phyloP scores from a whole-genome alignment of 805 yeast species.

The Nakazawaea pomicola region DNA sequence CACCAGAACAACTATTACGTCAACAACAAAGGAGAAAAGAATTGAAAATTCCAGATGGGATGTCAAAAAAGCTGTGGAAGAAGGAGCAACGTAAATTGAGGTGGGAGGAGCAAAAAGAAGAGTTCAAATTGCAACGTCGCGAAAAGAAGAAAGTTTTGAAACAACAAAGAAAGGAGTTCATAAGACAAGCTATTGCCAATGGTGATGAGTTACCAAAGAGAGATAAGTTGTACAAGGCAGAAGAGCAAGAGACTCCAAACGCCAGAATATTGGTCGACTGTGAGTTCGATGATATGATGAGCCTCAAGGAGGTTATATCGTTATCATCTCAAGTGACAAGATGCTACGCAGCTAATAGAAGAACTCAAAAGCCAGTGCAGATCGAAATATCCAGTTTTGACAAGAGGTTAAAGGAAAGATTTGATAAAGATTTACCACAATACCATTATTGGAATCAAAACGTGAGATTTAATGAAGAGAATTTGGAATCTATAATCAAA shows the following conservation, averaged over 20 bases:
- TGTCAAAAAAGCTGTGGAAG: constrained; percentile 86
- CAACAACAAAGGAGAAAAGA: constrained; percentile 6
- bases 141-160: constrained; percentile 46
- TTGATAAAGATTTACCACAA: constrained; percentile 56
- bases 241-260: constrained; percentile 43
- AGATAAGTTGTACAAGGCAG: constrained; percentile 29
- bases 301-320: constrained; percentile 62
- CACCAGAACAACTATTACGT: neutral
- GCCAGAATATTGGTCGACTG: constrained; percentile 75
- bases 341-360: constrained; percentile 73
- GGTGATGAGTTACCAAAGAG: constrained; percentile 32
- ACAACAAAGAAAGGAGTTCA: constrained; percentile 23
- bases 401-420: constrained; percentile 60
- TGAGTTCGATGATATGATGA: constrained; percentile 87
- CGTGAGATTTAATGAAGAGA: constrained; percentile 43
- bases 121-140: constrained; percentile 46
- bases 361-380: constrained; percentile 50
- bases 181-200: constrained; percentile 30
- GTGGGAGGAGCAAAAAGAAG: constrained; percentile 64
- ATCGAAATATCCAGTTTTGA: constrained; percentile 62
- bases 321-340: constrained; percentile 77
- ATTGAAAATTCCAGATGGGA: constrained; percentile 67
- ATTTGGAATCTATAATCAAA: constrained; percentile 26
- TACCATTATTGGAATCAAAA: constrained; percentile 62
- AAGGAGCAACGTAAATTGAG: constrained; percentile 51